Conservation (phyloP, 2,329 filamentous ascomycete genomes). For the Colletotrichum melonis region DNA sequence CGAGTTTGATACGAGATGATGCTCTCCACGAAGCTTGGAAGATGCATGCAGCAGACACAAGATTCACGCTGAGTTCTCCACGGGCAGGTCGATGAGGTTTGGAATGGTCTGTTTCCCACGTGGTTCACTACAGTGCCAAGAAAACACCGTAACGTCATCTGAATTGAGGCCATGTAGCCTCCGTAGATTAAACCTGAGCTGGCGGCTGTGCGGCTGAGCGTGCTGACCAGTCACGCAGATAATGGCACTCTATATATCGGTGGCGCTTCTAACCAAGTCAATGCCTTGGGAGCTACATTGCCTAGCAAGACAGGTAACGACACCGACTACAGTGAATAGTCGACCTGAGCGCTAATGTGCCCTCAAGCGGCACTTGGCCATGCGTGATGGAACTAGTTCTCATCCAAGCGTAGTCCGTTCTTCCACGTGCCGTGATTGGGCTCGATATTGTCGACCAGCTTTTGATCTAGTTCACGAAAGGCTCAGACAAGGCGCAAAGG, state of each 20-base stretch:
- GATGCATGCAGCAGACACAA: not conserved
- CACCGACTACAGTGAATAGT: not conserved
- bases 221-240: not conserved
- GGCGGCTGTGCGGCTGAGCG: not conserved
- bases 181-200: not conserved
- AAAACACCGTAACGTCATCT: constrained; percentile 18
- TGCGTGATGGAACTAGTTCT: not conserved
- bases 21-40: not conserved
- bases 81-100: not conserved
- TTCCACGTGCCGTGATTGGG: not conserved
- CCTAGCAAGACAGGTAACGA: too few species aligned
- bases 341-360: not conserved
- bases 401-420: not conserved
- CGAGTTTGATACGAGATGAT: constrained; percentile 2
- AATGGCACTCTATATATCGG: not conserved
- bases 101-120: constrained; percentile 17
- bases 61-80: not conserved
- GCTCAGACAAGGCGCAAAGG: not conserved
- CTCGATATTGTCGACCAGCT: not conserved
- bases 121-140: constrained; percentile 18
- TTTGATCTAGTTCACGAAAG: not conserved
- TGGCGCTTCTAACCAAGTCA: not conserved
- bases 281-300: not conserved
- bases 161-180: constrained; percentile 18
- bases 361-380: not conserved